Percentiles rank a stretch among this genome's conserved stretches.
Evolutionary conservation across 2,329 filamentous ascomycete species (phyloP).

Genomic region (Venturia oleaginea): DNA sequence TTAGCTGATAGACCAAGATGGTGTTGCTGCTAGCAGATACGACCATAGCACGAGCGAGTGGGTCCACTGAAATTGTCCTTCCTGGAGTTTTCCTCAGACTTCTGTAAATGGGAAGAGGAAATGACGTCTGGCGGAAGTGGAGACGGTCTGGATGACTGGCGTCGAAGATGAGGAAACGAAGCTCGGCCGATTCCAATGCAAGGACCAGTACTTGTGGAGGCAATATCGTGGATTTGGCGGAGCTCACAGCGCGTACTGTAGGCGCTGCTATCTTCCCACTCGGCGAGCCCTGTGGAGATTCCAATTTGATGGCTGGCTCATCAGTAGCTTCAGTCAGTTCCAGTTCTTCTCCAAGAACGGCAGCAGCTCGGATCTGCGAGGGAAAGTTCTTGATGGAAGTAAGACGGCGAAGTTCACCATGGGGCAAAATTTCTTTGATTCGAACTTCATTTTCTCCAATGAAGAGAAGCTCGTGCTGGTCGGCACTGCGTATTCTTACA

Average conservation of each 20-base stretch:
- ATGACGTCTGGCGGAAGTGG: constrained; percentile 52
- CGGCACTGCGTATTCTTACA: constrained; percentile 61
- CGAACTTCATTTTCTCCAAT: constrained; percentile 76
- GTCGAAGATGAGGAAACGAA: constrained; percentile 63
- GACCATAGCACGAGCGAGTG: constrained; percentile 54
- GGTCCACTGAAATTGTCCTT: constrained; percentile 67
- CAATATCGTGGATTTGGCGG: constrained; percentile 23
- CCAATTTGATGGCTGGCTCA: constrained; percentile 25
- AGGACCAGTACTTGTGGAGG: constrained; percentile 78
- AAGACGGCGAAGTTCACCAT: constrained; percentile 67
- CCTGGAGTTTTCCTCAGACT: constrained; percentile 47
- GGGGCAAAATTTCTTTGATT: constrained; percentile 62
- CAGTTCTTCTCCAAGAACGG: constrained; percentile 51
- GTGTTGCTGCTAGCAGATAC: constrained; percentile 61
- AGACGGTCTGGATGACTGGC: constrained; percentile 33
- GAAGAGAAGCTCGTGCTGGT: constrained; percentile 75
- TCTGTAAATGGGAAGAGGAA: constrained; percentile 50
- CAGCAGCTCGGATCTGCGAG: constrained; percentile 67
- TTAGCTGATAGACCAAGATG: constrained; percentile 64
- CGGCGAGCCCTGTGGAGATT: constrained; percentile 20
- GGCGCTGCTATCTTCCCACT: background rate
- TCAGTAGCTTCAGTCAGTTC: background rate
- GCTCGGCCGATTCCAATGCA: constrained; percentile 61
- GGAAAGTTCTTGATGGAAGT: constrained; percentile 71
- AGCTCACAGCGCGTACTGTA: background rate